Conservation (phyloP, 371 early-diverging fungal genomes). For the Basidiobolus heterosporus region DNA sequence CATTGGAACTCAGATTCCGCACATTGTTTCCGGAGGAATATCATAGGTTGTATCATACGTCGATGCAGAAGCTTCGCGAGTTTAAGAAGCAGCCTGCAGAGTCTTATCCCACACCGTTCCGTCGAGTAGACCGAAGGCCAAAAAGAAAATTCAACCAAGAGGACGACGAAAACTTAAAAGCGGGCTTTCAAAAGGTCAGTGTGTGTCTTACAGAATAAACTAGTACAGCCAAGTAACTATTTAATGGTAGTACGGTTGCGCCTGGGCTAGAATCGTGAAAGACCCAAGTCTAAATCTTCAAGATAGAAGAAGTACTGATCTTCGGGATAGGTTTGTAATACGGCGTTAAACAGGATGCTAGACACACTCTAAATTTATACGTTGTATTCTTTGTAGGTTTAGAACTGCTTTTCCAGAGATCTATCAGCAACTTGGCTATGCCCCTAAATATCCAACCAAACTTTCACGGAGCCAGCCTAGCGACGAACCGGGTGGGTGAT, state of each 20-base stretch:
- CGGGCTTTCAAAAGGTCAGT: background rate
- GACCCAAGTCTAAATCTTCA: background rate
- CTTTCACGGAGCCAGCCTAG: too few relatives aligned
- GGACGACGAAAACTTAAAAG: background rate
- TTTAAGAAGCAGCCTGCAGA: background rate
- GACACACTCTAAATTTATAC: too few relatives aligned
- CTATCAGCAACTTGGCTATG: background rate
- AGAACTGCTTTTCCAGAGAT: background rate
- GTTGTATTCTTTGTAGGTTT: background rate
- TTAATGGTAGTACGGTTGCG: background rate
- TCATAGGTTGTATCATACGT: background rate
- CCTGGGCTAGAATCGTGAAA: conserved; percentile 1
- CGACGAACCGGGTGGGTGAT: too few relatives aligned
- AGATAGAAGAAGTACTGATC: background rate
- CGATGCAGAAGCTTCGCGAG: background rate
- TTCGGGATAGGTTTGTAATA: background rate
- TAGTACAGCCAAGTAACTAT: background rate
- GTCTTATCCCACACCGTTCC: background rate
- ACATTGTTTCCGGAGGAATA: conserved; percentile 1
- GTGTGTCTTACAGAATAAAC: background rate
- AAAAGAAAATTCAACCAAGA: conserved; percentile 1
- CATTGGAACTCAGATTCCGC: background rate
- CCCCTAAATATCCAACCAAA: too few relatives aligned
- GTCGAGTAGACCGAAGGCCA: background rate
- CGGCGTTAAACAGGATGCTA: too few relatives aligned